Percentiles rank a stretch among this genome's conserved stretches.
phyloP scores from a whole-genome alignment of 352 stramenopile genomes.

The Globisporangium parvum region DNA sequence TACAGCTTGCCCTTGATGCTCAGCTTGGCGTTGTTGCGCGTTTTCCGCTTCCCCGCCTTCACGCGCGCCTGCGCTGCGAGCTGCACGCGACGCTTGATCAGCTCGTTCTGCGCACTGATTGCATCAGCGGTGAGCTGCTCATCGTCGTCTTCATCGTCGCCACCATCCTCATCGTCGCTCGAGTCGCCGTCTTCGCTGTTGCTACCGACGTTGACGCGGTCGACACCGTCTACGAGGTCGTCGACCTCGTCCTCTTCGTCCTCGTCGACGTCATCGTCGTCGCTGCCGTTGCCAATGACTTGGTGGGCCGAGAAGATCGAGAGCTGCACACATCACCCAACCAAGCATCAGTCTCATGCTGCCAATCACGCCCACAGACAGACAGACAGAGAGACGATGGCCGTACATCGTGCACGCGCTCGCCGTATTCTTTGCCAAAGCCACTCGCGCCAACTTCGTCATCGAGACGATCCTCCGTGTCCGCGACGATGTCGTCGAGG shows the following conservation, averaged over 20 bases:
- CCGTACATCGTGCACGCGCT: constrained; percentile 59
- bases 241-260: constrained; percentile 25
- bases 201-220: constrained; percentile 24
- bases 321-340: constrained; percentile 27
- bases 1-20: constrained; percentile 82
- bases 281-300: constrained; percentile 24
- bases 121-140: constrained; percentile 22
- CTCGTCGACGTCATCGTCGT: constrained; percentile 44
- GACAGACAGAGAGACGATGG: background rate
- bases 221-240: constrained; percentile 29
- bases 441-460: constrained; percentile 73
- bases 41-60: constrained; percentile 51
- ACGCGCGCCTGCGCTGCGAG: constrained; percentile 52
- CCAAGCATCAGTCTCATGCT: background rate
- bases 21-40: constrained; percentile 78
- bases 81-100: constrained; percentile 81
- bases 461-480: constrained; percentile 55
- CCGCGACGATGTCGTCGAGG: constrained; percentile 63
- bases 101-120: constrained; percentile 51
- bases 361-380: background rate
- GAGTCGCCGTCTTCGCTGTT: constrained; percentile 20
- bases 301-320: constrained; percentile 82
- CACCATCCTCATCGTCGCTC: constrained; percentile 16
- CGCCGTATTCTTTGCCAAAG: constrained; percentile 74
- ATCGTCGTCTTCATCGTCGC: constrained; percentile 18